Conservation (phyloP, 75 land plant genomes). For the Picea sitchensis region DNA sequence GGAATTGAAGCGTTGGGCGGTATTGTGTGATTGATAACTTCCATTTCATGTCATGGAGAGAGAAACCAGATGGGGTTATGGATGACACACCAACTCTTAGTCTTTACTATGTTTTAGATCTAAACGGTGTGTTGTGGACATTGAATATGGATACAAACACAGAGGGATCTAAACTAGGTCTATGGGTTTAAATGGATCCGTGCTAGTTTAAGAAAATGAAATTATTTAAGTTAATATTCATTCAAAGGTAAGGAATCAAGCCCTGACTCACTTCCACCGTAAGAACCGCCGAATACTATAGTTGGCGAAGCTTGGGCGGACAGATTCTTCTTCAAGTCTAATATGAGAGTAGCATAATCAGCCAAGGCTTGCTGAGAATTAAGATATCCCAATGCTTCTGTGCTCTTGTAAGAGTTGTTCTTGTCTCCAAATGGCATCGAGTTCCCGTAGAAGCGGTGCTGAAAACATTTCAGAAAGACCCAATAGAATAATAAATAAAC, state of each 20-base stretch:
- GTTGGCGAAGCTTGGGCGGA: constrained; percentile 64
- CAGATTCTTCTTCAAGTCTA: constrained; percentile 68
- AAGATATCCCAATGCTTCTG: constrained; percentile 56
- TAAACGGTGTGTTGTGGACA: not conserved
- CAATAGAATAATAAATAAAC: not conserved
- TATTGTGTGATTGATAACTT: not conserved
- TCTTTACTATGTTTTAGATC: not conserved
- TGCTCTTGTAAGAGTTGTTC: constrained; percentile 29
- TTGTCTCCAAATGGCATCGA: constrained; percentile 63
- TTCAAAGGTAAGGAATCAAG: no score
- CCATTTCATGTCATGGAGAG: not conserved
- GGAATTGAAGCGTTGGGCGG: not conserved
- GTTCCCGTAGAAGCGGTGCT: constrained; percentile 90
- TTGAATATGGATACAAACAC: not conserved
- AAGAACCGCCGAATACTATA: constrained; percentile 86
- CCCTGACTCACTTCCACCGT: constrained; percentile 80
- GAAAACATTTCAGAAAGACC: constrained; percentile 7
- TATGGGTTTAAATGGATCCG: no score
- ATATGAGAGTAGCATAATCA: constrained; percentile 69
- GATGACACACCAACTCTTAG: not conserved
- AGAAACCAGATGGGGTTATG: not conserved
- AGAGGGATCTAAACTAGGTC: no score
- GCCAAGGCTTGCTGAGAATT: constrained; percentile 84
- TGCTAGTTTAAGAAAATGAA: not conserved
- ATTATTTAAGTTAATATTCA: not conserved